Evolutionary conservation across 1,284 basidiomycete species (phyloP).

Genomic region (Marasmius fiardii): DNA sequence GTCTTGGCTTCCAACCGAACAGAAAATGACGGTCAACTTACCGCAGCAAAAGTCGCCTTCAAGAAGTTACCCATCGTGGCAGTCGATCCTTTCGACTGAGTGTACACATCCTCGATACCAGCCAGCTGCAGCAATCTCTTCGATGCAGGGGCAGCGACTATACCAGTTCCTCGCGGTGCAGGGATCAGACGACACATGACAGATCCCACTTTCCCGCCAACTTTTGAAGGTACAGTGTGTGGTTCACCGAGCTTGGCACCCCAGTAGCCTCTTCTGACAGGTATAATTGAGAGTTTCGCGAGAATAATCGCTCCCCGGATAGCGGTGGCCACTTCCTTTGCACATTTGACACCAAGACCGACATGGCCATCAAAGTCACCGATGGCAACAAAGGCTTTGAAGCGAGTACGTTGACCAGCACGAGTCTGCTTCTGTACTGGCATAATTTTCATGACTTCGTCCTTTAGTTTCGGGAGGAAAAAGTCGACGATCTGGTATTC

Average conservation of each 20-base stretch:
- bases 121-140: conserved; percentile 98
- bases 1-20: not conserved
- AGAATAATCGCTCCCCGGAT: conserved; percentile 99
- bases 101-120: conserved; percentile 95
- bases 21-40: conserved; percentile 36
- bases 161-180: conserved; percentile 98
- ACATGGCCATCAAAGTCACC: conserved; percentile 99
- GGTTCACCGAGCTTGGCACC: conserved; percentile 98
- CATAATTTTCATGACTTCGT: conserved; percentile 99
- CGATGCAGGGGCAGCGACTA: conserved; percentile 96
- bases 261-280: conserved; percentile 99
- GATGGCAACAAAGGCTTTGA: conserved; percentile 99
- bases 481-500: conserved; percentile 98
- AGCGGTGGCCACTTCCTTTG: conserved; percentile 99
- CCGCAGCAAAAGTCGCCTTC: conserved; percentile 97
- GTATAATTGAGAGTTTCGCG: conserved; percentile 93
- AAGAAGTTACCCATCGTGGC: conserved; percentile 99
- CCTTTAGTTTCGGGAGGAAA: conserved; percentile 97
- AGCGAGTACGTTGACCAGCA: conserved; percentile 98
- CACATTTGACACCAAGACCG: conserved; percentile 99
- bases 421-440: conserved; percentile 99
- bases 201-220: conserved; percentile 97
- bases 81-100: conserved; percentile 96
- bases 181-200: conserved; percentile 99
- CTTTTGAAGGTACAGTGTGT: conserved; percentile 99